These are phyloP conservation scores for Pisolithus marmoratus DNA, from an alignment of 768 basidiomycete species.

Conservation along the genomic window DNA sequence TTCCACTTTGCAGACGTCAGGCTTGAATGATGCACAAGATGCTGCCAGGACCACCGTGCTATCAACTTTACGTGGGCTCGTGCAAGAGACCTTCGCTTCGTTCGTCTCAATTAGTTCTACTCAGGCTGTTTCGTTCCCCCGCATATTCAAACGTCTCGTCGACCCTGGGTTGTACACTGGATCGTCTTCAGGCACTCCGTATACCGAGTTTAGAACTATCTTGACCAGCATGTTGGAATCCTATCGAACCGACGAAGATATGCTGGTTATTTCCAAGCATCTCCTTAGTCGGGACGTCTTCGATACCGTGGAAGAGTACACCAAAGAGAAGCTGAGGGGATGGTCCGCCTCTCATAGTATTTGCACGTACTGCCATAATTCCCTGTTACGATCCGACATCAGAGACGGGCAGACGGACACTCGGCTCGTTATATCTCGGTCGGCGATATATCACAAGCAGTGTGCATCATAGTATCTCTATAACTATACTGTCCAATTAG, in stretches of 20 bases:
- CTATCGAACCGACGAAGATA: slow-evolving; percentile 87
- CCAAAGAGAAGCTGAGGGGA: slow-evolving; percentile 52
- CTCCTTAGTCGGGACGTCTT: slow-evolving; percentile 81
- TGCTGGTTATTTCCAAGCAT: slow-evolving; percentile 78
- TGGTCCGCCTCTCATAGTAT: slow-evolving; percentile 49
- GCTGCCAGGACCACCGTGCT: slow-evolving; percentile 27
- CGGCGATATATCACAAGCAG: slow-evolving; percentile 53
- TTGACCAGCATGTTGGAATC: slow-evolving; percentile 94
- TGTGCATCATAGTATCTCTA: slow-evolving; percentile 27
- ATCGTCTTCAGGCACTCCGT: slow-evolving; percentile 57
- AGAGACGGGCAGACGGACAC: slow-evolving; percentile 12
- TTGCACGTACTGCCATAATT: slow-evolving; percentile 51
- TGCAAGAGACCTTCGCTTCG: slow-evolving; percentile 79
- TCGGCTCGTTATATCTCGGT: slow-evolving; percentile 48
- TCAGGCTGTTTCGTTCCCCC: slow-evolving; percentile 81
- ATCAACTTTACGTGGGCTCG: slow-evolving; percentile 58
- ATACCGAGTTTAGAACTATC: slow-evolving; percentile 88
- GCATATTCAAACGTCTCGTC: slow-evolving; percentile 87
- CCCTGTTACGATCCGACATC: slow-evolving; percentile 30
- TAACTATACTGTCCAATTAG: neutral
- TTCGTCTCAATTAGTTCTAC: slow-evolving; percentile 83
- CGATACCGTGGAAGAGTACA: slow-evolving; percentile 56
- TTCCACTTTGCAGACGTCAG: slow-evolving; percentile 36
- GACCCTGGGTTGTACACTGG: slow-evolving; percentile 53
- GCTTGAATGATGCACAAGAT: slow-evolving; percentile 14